These are phyloP conservation scores for Heliamphora pulchella DNA, from an alignment of 179 eudicot genomes.

Conservation along the genomic window DNA sequence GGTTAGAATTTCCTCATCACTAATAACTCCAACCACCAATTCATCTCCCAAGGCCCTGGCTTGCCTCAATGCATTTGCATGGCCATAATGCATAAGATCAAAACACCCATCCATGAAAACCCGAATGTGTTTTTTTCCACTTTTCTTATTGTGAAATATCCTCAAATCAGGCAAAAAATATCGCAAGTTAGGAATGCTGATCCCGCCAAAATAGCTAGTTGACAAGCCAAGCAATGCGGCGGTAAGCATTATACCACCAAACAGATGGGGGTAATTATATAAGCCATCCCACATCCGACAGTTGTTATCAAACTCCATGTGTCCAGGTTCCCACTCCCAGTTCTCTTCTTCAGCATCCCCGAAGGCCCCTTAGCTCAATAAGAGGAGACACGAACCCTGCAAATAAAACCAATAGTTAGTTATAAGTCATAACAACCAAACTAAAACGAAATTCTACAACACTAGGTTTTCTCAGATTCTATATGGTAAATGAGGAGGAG, in stretches of 20 bases:
- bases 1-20: constrained; percentile 87
- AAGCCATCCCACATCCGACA: constrained; percentile 68
- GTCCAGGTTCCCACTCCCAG: constrained; percentile 6
- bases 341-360: constrained; percentile 11
- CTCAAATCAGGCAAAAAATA: constrained; percentile 53
- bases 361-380: constrained; percentile 13
- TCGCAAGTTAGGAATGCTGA: constrained; percentile 59
- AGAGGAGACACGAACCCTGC: constrained; percentile 46
- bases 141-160: constrained; percentile 47
- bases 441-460: not conserved
- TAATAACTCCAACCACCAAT: constrained; percentile 77
- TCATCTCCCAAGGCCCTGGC: constrained; percentile 94
- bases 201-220: constrained; percentile 67
- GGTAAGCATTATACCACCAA: constrained; percentile 83
- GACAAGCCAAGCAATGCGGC: constrained; percentile 83
- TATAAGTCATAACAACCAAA: not conserved
- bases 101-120: constrained; percentile 99
- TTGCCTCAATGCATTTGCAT: constrained; percentile 95
- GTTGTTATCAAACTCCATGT: constrained; percentile 67
- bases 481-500: too few species aligned
- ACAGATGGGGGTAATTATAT: constrained; percentile 70
- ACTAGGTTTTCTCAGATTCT: not conserved
- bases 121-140: constrained; percentile 54
- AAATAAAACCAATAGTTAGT: not conserved
- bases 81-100: constrained; percentile 98